These are phyloP conservation scores for Rhizomucor miehei DNA, from an alignment of 371 early-diverging fungal genomes.

Conservation along the genomic window DNA sequence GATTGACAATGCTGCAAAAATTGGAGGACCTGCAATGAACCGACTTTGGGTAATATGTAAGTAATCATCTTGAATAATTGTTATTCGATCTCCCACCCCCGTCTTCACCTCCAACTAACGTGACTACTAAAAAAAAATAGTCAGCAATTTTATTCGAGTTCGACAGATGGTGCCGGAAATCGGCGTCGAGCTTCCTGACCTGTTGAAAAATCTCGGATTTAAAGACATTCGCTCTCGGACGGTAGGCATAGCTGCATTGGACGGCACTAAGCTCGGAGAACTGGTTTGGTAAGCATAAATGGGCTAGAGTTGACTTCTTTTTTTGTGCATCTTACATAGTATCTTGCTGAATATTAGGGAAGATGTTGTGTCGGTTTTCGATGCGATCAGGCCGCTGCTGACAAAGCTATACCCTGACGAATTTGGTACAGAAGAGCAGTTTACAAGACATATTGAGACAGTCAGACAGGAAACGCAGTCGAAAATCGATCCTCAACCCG, in stretches of 20 bases:
- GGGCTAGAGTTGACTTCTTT: too few species aligned
- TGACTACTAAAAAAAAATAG: too few species aligned
- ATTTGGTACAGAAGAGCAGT: not conserved
- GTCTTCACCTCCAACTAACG: too few species aligned
- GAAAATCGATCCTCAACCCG: too few species aligned
- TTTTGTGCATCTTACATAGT: too few species aligned
- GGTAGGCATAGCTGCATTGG: slow-evolving; percentile 1
- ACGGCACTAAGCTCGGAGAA: not conserved
- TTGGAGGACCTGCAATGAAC: too few species aligned
- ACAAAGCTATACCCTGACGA: not conserved
- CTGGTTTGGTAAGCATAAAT: not conserved
- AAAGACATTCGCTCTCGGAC: not conserved
- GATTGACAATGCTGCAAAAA: not conserved
- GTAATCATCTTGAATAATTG: too few species aligned
- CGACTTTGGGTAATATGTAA: too few species aligned
- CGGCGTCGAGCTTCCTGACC: not conserved
- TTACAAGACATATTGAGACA: not conserved
- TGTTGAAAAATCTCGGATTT: not conserved
- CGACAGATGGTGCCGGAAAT: not conserved
- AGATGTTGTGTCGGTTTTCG: not conserved
- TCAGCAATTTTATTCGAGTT: not conserved
- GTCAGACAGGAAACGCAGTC: too few species aligned
- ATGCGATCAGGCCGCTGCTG: not conserved
- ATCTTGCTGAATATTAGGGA: not conserved
- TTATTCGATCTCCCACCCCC: too few species aligned